Evolutionary conservation across 106 monocot species (phyloP), one percentile per base, ranked within the genome.

Genomic region (Acanthochlamys bracteata): DNA sequence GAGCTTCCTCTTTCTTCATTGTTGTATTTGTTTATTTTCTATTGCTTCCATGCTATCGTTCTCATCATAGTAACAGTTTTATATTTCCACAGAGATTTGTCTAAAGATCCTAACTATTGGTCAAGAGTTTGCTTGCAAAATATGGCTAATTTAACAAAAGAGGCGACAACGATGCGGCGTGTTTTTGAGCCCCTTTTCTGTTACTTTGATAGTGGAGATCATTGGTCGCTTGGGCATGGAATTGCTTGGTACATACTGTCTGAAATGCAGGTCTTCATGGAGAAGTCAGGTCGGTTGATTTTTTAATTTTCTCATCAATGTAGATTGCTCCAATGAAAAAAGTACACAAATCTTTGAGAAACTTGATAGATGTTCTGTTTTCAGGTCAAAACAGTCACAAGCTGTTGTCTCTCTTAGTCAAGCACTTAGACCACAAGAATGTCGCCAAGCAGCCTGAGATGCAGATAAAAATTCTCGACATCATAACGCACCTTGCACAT

Each of bases 341-440:
- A 9, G 13, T 14, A 8, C 1, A 16, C 4, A 14, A 12, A 15
- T 22, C 11, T 0, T 27, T 27, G 9, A 7, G 26, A 7, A 15
- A 63, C 26, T 0, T 41, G 24, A 24, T 43, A 39, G 9, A 42
- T 67, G 51, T 59, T 61, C 7, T 15, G 53, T 76, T 53, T 66
- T 65, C 91, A 98, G 96, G 85, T 49, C 74, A 92, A 66, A 85
- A 77, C 71, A 77, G 68, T 23, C 85, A 88, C 73, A 61, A 85
- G 61, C 45, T 96, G 47, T 24, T 98, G 65, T 91, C 88, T 58
- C 59, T 80, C 21, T 65, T 86, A 25, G 62, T 98, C 55, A 98
- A 88, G 49, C 96, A 98, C 63, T 72, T 98, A 42, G 96, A 98
- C 63, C 84, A 98, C 76, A 91, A 85, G 63, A 92, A 78, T 85